phyloP scores from a whole-genome alignment of 1,284 basidiomycete species.

The Marasmius sp. region DNA sequence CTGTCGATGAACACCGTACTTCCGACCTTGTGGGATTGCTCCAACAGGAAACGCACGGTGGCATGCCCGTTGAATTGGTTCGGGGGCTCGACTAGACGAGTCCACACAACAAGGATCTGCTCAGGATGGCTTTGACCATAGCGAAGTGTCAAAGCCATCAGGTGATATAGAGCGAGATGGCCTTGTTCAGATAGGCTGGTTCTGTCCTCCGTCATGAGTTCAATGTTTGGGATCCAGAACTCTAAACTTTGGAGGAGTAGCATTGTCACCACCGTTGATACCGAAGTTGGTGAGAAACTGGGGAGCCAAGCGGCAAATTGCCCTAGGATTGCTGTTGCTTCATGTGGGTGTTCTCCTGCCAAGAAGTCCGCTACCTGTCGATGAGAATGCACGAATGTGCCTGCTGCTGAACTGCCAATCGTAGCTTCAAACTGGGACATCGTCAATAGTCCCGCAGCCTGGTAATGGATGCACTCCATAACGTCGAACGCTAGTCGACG shows the following conservation, averaged over 20 bases:
- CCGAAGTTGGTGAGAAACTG: slow-evolving; percentile 56
- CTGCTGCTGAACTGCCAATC: slow-evolving; percentile 73
- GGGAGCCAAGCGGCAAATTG: slow-evolving; percentile 78
- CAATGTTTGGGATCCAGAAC: slow-evolving; percentile 78
- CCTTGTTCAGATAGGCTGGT: slow-evolving; percentile 60
- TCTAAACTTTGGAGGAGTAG: slow-evolving; percentile 74
- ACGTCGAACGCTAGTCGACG: slow-evolving; percentile 81
- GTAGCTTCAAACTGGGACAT: slow-evolving; percentile 76
- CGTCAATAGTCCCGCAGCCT: slow-evolving; percentile 57
- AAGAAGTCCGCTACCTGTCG: slow-evolving; percentile 76
- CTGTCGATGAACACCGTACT: slow-evolving; percentile 78
- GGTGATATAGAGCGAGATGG: slow-evolving; percentile 73
- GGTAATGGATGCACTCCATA: slow-evolving; percentile 73
- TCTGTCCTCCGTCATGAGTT: slow-evolving; percentile 64
- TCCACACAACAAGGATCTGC: slow-evolving; percentile 84
- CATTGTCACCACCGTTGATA: slow-evolving; percentile 46
- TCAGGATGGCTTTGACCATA: slow-evolving; percentile 79
- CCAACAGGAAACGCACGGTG: slow-evolving; percentile 81
- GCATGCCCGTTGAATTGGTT: slow-evolving; percentile 78
- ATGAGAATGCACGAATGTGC: slow-evolving; percentile 82
- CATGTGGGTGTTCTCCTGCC: slow-evolving; percentile 76
- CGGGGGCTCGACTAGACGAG: slow-evolving; percentile 68
- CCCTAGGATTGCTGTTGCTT: slow-evolving; percentile 68
- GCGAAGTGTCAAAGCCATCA: slow-evolving; percentile 82
- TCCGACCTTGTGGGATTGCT: slow-evolving; percentile 85